Conservation (phyloP, 2,329 filamentous ascomycete genomes). For the Tolypocladium ophioglossoides region DNA sequence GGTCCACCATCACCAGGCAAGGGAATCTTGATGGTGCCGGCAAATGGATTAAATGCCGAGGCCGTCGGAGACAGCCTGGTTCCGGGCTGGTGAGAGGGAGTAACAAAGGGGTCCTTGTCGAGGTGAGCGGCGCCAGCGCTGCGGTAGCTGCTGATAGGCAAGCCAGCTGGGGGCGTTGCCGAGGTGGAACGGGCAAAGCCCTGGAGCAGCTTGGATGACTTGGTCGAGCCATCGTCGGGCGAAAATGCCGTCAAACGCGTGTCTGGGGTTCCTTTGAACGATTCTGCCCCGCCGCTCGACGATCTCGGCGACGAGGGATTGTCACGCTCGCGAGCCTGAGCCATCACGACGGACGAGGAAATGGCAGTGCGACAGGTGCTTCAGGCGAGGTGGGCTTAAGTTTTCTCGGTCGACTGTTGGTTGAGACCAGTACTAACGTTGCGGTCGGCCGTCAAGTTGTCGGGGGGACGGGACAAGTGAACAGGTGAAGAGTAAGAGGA, state of each 20-base stretch:
- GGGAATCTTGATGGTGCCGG: conserved; percentile 6
- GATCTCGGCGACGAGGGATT: conserved; percentile 40
- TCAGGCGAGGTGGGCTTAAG: neutral
- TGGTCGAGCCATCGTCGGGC: conserved; percentile 41
- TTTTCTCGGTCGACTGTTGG: neutral
- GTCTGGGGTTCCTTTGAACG: conserved; percentile 53
- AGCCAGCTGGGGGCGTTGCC: conserved; percentile 16
- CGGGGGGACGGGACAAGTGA: neutral
- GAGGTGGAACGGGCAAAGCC: conserved; percentile 18
- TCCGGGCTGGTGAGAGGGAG: conserved; percentile 19
- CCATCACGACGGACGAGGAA: conserved; percentile 19
- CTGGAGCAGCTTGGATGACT: conserved; percentile 28
- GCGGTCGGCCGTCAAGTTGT: neutral
- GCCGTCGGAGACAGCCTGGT: conserved; percentile 53
- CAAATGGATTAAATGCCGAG: conserved; percentile 45
- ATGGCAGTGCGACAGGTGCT: neutral
- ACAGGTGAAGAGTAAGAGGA: neutral
- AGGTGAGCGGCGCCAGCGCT: conserved; percentile 10
- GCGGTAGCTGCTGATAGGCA: conserved; percentile 14
- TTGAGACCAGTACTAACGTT: neutral
- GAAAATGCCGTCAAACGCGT: conserved; percentile 55
- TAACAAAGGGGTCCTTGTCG: conserved; percentile 46
- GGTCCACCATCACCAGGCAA: conserved; percentile 11
- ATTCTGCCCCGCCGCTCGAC: conserved; percentile 40
- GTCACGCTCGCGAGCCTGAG: conserved; percentile 26